Evolutionary conservation across 108 stramenopile species (phyloP).

Genomic region (Bacterosira constricta): DNA sequence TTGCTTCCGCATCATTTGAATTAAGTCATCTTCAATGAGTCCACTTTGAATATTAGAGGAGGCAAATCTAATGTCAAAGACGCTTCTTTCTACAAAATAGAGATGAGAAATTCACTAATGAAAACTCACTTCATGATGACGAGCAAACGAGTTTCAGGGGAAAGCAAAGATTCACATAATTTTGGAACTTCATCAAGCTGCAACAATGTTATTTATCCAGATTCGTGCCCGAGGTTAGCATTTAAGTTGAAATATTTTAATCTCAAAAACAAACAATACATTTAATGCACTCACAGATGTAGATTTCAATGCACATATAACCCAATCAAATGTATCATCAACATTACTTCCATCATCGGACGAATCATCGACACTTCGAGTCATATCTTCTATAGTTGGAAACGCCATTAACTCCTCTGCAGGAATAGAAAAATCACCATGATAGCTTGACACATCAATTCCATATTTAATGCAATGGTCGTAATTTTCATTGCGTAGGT

Average conservation of each 20-base stretch:
- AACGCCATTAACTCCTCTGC: conserved; percentile 60
- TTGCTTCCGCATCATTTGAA: conserved; percentile 28
- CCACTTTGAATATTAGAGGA: no score
- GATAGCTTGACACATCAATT: conserved; percentile 58
- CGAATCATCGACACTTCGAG: neutral
- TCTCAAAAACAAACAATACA: no score
- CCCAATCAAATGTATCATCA: conserved; percentile 73
- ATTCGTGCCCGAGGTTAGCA: no score
- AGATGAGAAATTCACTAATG: no score
- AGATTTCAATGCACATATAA: conserved; percentile 74
- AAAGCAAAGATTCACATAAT: conserved; percentile 62
- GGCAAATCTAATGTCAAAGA: no score
- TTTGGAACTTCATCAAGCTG: conserved; percentile 58
- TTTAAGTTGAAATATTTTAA: no score
- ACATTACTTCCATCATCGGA: conserved; percentile 11
- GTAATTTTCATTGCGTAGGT: conserved; percentile 73
- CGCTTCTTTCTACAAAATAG: no score
- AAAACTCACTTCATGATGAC: conserved; percentile 92
- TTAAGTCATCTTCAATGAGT: conserved; percentile 80
- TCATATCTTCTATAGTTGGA: conserved; percentile 45
- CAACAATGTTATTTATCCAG: no score
- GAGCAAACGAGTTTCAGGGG: conserved; percentile 61
- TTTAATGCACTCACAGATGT: conserved; percentile 36
- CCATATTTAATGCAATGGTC: conserved; percentile 56
- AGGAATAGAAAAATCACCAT: conserved; percentile 76